phyloP scores from a whole-genome alignment of 75 land plant species.

The Isoetes taiwanensis region DNA sequence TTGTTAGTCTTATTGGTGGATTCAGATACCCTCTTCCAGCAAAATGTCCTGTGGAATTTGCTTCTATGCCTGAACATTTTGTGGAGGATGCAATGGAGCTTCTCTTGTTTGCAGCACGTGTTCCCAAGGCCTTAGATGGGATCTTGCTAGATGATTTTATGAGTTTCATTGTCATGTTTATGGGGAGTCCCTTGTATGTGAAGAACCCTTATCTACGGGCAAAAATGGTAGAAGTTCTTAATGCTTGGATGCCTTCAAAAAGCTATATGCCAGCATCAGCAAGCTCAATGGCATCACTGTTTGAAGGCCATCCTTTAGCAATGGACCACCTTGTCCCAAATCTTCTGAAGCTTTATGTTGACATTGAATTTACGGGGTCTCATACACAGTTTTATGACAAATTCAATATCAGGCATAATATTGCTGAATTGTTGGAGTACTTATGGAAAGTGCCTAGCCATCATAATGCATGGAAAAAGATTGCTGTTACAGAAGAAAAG shows the following conservation, averaged over 20 bases:
- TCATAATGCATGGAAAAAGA: constrained; percentile 77
- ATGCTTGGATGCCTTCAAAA: constrained; percentile 87
- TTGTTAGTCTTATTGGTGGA: constrained; percentile 76
- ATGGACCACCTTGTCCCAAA: constrained; percentile 83
- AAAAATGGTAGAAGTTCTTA: constrained; percentile 97
- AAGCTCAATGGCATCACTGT: constrained; percentile 44
- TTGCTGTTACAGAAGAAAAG: constrained; percentile 80
- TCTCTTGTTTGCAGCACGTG: constrained; percentile 70
- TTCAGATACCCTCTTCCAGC: constrained; percentile 81
- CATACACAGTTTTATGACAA: constrained; percentile 99
- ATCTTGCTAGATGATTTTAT: constrained; percentile 82
- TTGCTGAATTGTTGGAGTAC: constrained; percentile 91
- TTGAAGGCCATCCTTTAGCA: constrained; percentile 87
- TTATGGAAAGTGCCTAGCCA: constrained; percentile 96
- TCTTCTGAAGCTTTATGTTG: constrained; percentile 91
- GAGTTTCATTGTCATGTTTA: constrained; percentile 98
- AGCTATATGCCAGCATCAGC: constrained; percentile 40
- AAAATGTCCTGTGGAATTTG: constrained; percentile 80
- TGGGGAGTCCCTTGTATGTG: constrained; percentile 82
- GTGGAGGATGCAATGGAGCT: constrained; percentile 92
- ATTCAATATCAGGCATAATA: constrained; percentile 95
- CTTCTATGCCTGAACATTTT: constrained; percentile 95
- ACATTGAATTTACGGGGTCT: constrained; percentile 96
- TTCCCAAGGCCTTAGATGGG: constrained; percentile 85
- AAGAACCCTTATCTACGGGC: constrained; percentile 91